phyloP scores from a whole-genome alignment of 805 yeast species.

The Barnettozyma vustinii region DNA sequence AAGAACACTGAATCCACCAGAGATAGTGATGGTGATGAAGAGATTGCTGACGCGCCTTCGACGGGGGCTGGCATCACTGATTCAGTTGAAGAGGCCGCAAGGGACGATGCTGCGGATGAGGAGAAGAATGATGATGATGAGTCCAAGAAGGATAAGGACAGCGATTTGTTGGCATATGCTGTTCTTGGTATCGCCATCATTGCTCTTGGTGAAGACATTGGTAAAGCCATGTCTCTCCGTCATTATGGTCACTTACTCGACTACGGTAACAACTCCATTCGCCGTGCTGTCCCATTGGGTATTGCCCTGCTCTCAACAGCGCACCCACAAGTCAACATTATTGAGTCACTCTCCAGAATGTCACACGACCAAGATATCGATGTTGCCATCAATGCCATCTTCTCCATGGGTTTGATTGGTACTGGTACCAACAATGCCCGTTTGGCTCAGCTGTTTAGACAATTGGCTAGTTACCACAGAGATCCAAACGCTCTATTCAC shows the following conservation, averaged over 20 bases:
- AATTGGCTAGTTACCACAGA: slow-evolving; percentile 89
- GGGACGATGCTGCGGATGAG: slow-evolving; percentile 25
- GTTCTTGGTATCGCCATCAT: slow-evolving; percentile 92
- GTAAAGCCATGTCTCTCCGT: slow-evolving; percentile 94
- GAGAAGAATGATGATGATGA: slow-evolving; percentile 22
- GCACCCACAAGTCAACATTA: slow-evolving; percentile 94
- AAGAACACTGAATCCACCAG: slow-evolving; percentile 21
- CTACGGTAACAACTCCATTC: slow-evolving; percentile 86
- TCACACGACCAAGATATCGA: slow-evolving; percentile 94
- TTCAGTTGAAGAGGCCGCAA: slow-evolving; percentile 25
- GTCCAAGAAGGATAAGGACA: slow-evolving; percentile 24
- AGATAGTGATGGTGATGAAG: slow-evolving; percentile 28
- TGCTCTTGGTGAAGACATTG: slow-evolving; percentile 97
- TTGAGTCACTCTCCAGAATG: slow-evolving; percentile 91
- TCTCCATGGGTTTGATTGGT: slow-evolving; percentile 96
- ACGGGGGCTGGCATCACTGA: slow-evolving; percentile 26
- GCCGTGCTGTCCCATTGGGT: slow-evolving; percentile 96
- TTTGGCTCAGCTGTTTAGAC: slow-evolving; percentile 91
- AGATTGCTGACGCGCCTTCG: slow-evolving; percentile 21
- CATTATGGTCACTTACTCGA: slow-evolving; percentile 98
- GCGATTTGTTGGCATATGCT: slow-evolving; percentile 62
- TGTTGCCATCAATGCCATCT: slow-evolving; percentile 91
- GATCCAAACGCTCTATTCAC: slow-evolving; percentile 87
- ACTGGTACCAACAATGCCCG: slow-evolving; percentile 99
- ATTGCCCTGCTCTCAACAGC: slow-evolving; percentile 93